Base-by-base conservation (phyloP, 148 eudicot species). In the Rhododendron griersonianum region DNA sequence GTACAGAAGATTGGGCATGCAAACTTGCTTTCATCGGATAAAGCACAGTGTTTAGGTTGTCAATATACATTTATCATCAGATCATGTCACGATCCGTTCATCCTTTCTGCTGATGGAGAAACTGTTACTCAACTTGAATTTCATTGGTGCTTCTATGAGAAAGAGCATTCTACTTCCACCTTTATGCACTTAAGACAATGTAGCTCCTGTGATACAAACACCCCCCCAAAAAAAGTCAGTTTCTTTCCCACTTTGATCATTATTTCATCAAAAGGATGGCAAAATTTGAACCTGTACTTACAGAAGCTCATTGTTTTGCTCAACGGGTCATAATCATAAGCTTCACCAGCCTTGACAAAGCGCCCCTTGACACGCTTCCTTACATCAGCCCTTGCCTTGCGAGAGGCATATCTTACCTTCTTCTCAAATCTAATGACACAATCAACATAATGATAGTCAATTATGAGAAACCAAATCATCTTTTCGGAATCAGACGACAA, bases 351-450 rank as follows among this genome's bases (percentile, higher is more conserved):
- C 89, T 94, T 94, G 82, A 96, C 92, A 84, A 96, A 96, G 50
- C 98, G 92, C 8, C 98, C 98, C 87, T 96, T 96, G 81, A 94
- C 98, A 74, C 98, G 98, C 92, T 87, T 92, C 87, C 98, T 89
- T 35, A 93, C 95, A 81, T 96, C 98, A 47, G 98, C 98, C 89
- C 98, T 92, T 82, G 95, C 98, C 90, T 95, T 95, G 88, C 98
- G 95, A 74, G 98, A 92, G 13, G 91, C 98, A 74, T 95, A 95
- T 84, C 98, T 92, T 81, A 96, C 98, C 88, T 85, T 94, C 89
- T 96, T 94, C 44, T 94, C 98, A 80, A 96, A 96, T 87, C 98
- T 94, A 85, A 21, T 71, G 63, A 81, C 39, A 82, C 30, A 45
- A 85, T 37, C 33, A 23, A 51, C 65, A 75, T n/a, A 18, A 65